A percentile compares a stretch with the other conserved stretches of the same genome.
phyloP scores from a whole-genome alignment of 2,329 filamentous ascomycete species.

The Fusarium miscanthi region DNA sequence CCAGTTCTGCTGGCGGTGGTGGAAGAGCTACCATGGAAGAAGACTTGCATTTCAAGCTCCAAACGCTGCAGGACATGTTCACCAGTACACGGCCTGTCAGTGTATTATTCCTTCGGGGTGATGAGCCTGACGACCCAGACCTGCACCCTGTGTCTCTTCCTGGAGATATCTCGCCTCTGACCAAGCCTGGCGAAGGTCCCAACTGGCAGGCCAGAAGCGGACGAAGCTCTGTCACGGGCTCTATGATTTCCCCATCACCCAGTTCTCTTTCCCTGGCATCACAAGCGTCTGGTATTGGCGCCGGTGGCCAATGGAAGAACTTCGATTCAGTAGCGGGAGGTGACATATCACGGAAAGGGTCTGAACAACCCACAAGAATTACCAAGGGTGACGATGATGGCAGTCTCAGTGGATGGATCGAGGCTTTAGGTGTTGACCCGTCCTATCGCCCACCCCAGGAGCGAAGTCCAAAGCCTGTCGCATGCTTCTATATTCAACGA shows the following conservation, averaged over 20 bases:
- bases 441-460: conserved; percentile 84
- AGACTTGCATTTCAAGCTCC: conserved; percentile 81
- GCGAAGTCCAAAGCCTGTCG: conserved; percentile 75
- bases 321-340: conserved; percentile 64
- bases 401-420: conserved; percentile 83
- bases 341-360: conserved; percentile 59
- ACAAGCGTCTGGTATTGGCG: conserved; percentile 59
- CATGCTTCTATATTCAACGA: conserved; percentile 86
- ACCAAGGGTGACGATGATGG: conserved; percentile 69
- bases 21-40: conserved; percentile 71
- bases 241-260: conserved; percentile 73
- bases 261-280: conserved; percentile 73
- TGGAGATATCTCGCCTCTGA: conserved; percentile 72
- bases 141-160: conserved; percentile 78
- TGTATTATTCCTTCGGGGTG: conserved; percentile 80
- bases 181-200: conserved; percentile 61
- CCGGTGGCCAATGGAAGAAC: conserved; percentile 66
- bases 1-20: conserved; percentile 66
- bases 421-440: conserved; percentile 89
- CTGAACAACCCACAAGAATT: conserved; percentile 65
- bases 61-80: conserved; percentile 87
- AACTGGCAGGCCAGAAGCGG: conserved; percentile 65
- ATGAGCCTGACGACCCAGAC: conserved; percentile 83
- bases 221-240: conserved; percentile 68
- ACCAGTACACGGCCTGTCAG: conserved; percentile 83